phyloP scores from a whole-genome alignment of 495 filamentous ascomycete species.

The Aspergillus affinis region DNA sequence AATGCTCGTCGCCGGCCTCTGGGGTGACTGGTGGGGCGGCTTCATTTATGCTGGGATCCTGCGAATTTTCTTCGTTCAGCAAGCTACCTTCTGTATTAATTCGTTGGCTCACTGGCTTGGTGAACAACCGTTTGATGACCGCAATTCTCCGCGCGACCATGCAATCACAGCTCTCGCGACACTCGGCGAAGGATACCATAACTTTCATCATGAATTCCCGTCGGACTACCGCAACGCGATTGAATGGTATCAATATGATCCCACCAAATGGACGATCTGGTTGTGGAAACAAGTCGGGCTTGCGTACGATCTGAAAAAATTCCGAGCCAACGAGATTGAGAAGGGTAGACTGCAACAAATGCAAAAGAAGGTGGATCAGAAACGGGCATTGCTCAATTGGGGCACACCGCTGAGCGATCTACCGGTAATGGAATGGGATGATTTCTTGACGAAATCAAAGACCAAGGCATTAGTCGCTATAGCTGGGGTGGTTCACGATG shows the following conservation, averaged over 20 bases:
- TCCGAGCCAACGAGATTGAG: conserved; percentile 88
- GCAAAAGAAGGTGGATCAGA: conserved; percentile 92
- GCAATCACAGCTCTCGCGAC: conserved; percentile 84
- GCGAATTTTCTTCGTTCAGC: conserved; percentile 87
- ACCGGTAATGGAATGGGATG: conserved; percentile 86
- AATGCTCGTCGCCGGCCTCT: conserved; percentile 71
- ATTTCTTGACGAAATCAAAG: conserved; percentile 67
- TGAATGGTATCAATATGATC: conserved; percentile 90
- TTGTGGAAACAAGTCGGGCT: conserved; percentile 80
- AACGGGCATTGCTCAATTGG: conserved; percentile 80
- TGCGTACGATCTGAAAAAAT: conserved; percentile 85
- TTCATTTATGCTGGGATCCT: conserved; percentile 86
- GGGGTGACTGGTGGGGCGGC: conserved; percentile 79
- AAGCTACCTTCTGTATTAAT: conserved; percentile 95
- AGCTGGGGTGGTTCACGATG: conserved; percentile 86
- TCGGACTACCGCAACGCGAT: conserved; percentile 94
- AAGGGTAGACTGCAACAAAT: conserved; percentile 87
- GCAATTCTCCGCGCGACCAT: conserved; percentile 87
- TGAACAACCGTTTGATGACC: conserved; percentile 91
- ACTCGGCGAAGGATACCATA: conserved; percentile 91
- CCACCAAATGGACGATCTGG: conserved; percentile 94
- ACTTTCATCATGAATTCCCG: conserved; percentile 96
- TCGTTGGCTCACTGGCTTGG: conserved; percentile 91
- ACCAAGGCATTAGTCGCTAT: conserved; percentile 75
- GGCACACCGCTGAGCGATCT: conserved; percentile 80